Percentiles rank a stretch among this genome's conserved stretches.
Evolutionary conservation across 1,284 basidiomycete species (phyloP).

Genomic region (Tetrapyrgos nigripes): DNA sequence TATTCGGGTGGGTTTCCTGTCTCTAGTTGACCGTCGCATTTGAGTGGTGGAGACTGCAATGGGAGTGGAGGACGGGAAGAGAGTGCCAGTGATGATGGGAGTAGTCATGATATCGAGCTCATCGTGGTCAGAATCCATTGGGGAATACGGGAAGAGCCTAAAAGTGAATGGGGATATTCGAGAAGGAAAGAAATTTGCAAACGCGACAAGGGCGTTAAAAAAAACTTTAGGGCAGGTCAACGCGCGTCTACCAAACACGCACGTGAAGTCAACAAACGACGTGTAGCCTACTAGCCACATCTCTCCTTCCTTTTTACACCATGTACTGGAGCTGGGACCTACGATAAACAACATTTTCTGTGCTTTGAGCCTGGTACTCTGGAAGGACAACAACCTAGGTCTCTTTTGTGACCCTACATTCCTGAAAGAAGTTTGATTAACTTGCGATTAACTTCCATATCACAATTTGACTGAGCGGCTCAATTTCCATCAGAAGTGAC

Average conservation of each 20-base stretch:
- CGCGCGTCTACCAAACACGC: neutral
- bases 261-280: too few relatives aligned
- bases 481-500: too few relatives aligned
- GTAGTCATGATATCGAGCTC: conserved; percentile 9
- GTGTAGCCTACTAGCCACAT: too few relatives aligned
- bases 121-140: neutral
- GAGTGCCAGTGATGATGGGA: neutral
- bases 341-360: too few relatives aligned
- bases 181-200: neutral
- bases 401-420: too few relatives aligned
- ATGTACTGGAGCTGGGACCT: too few relatives aligned
- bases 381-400: too few relatives aligned
- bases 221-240: conserved; percentile 7
- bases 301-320: too few relatives aligned
- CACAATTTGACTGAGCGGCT: too few relatives aligned
- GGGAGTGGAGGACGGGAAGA: neutral
- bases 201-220: neutral
- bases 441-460: too few relatives aligned
- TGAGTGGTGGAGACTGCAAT: neutral
- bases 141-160: neutral
- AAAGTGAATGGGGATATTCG: neutral
- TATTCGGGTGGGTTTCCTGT: neutral
- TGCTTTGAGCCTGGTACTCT: too few relatives aligned
- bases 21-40: conserved; percentile 3
- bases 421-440: too few relatives aligned